Evolutionary conservation across 192 early-diverging fungal genomes (phyloP).

Genomic region (Entomortierella parvispora): DNA sequence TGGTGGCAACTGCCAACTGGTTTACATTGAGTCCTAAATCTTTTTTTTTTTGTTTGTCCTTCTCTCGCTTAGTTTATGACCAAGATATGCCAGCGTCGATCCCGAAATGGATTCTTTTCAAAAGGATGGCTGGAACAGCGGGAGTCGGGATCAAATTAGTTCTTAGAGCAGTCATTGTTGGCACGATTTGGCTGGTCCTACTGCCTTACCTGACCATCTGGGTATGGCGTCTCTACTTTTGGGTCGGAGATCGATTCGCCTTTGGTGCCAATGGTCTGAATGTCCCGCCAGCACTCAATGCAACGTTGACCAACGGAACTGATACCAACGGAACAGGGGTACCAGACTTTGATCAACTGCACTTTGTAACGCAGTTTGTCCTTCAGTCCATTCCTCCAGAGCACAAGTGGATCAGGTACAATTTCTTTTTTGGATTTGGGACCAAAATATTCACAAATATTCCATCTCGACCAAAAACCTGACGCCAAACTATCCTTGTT

Average conservation of each 20-base stretch:
- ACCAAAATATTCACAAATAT: conserved; percentile 1
- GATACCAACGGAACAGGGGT: not conserved
- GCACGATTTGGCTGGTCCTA: conserved; percentile 79
- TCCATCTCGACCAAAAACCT: too few relatives aligned
- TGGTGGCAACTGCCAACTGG: too few relatives aligned
- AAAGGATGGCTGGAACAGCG: conserved; percentile 59
- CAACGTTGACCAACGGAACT: conserved; percentile 7
- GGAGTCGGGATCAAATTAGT: conserved; percentile 52
- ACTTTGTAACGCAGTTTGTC: conserved; percentile 29
- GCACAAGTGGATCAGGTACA: conserved; percentile 38
- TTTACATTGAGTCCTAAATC: not conserved
- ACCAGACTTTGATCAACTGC: conserved; percentile 25
- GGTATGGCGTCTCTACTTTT: conserved; percentile 88
- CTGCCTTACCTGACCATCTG: conserved; percentile 87
- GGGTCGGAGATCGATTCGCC: conserved; percentile 70
- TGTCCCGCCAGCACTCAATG: conserved; percentile 13
- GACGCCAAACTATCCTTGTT: not conserved
- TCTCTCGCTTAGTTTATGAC: conserved; percentile 61
- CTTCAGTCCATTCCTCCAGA: conserved; percentile 26
- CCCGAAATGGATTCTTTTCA: conserved; percentile 68
- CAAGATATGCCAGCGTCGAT: conserved; percentile 77
- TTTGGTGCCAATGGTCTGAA: conserved; percentile 48
- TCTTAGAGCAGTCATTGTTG: conserved; percentile 72
- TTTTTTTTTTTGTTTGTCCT: not conserved
- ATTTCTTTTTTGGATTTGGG: too few relatives aligned